Conservation (phyloP, 169 alveolate genomes). For the Plasmodium cynomolgi region DNA sequence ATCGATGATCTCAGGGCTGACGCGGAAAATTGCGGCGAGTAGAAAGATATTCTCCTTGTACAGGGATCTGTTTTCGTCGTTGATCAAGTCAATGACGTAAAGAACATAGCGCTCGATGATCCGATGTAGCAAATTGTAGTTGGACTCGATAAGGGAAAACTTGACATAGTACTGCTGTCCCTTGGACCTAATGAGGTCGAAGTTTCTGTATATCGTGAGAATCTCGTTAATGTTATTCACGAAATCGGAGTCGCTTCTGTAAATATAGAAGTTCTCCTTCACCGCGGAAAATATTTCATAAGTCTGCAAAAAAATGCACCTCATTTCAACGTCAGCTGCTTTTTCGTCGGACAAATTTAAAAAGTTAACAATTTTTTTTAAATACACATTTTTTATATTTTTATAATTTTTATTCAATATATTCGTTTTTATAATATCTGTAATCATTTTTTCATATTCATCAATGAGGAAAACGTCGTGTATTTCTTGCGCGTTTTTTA, state of each 20-base stretch:
- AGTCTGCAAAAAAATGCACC: conserved; percentile 36
- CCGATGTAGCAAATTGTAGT: conserved; percentile 19
- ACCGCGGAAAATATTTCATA: conserved; percentile 13
- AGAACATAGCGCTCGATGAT: conserved; percentile 59
- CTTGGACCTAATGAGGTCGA: conserved; percentile 25
- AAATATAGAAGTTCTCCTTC: conserved; percentile 62
- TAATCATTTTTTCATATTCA: conserved; percentile 68
- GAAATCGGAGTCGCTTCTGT: conserved; percentile 34
- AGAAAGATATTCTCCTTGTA: conserved; percentile 43
- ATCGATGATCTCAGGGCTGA: background rate
- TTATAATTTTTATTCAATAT: conserved; percentile 48
- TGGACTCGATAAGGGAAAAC: conserved; percentile 36
- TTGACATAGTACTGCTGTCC: conserved; percentile 18
- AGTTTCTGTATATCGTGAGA: conserved; percentile 40
- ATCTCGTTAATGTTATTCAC: conserved; percentile 46
- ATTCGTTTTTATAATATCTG: conserved; percentile 57
- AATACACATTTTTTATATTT: conserved; percentile 68
- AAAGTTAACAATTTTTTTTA: conserved; percentile 69
- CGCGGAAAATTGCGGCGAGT: conserved; percentile 11
- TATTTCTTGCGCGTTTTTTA: conserved; percentile 39
- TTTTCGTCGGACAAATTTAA: conserved; percentile 53
- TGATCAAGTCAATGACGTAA: conserved; percentile 49
- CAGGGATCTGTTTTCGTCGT: conserved; percentile 12
- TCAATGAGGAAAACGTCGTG: conserved; percentile 44
- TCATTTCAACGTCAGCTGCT: conserved; percentile 41